Conservation (phyloP, 495 filamentous ascomycete species). For the Glutinoglossum americanum region DNA sequence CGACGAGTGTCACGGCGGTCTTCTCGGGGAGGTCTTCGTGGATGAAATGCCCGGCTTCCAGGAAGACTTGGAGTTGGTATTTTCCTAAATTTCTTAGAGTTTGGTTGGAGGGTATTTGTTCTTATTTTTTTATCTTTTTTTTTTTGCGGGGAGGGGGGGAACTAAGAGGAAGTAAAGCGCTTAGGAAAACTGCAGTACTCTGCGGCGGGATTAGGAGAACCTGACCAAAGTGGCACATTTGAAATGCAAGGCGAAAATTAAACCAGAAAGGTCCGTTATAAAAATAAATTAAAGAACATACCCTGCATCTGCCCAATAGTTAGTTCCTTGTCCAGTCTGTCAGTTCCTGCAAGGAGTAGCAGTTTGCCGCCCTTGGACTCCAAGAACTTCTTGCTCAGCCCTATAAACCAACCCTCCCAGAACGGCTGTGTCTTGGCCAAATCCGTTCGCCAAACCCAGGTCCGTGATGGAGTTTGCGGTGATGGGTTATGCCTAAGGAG, state of each 20-base stretch:
- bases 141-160: not conserved
- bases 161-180: not conserved
- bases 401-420: conserved; percentile 87
- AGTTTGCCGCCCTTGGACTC: conserved; percentile 68
- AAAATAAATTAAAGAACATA: conserved; percentile 14
- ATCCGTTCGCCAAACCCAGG: conserved; percentile 75
- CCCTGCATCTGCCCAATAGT: conserved; percentile 98
- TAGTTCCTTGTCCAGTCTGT: conserved; percentile 80
- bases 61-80: conserved; percentile 87
- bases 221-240: no score
- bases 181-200: no score
- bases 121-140: not conserved
- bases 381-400: conserved; percentile 76
- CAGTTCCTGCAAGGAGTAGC: conserved; percentile 77
- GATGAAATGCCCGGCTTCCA: conserved; percentile 87
- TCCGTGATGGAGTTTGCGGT: conserved; percentile 17
- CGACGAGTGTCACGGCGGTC: conserved; percentile 51
- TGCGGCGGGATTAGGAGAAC: no score
- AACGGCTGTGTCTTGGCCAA: conserved; percentile 68
- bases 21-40: conserved; percentile 87
- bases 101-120: not conserved
- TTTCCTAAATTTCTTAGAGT: conserved; percentile 34
- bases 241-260: no score
- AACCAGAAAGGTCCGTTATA: not conserved
- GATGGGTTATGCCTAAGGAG: conserved; percentile 34